These are phyloP conservation scores for Blastobotrys serpentis DNA, from an alignment of 1,139 yeast genomes.

Conservation along the genomic window DNA sequence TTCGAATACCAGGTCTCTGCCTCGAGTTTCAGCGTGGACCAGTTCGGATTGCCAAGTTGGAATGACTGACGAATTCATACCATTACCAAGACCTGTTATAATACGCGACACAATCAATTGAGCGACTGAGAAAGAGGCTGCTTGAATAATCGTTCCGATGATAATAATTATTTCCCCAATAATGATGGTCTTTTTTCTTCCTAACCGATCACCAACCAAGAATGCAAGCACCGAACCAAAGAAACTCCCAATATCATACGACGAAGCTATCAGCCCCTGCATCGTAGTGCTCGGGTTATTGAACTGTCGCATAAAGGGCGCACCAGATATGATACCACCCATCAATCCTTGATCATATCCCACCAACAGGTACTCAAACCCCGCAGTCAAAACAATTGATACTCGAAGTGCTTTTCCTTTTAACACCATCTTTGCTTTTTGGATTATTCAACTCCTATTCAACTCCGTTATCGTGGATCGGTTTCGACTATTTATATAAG, in stretches of 20 bases:
- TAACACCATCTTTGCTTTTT: conserved; percentile 2
- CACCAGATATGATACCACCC: conserved; percentile 29
- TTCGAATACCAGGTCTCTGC: conserved; percentile 28
- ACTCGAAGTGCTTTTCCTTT: conserved; percentile 11
- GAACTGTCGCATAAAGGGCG: conserved; percentile 24
- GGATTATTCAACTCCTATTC: background rate
- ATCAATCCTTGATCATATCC: conserved; percentile 23
- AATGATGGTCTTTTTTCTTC: conserved; percentile 37
- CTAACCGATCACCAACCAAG: conserved; percentile 61
- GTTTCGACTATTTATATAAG: background rate
- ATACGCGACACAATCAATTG: conserved; percentile 57
- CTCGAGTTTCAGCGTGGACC: conserved; percentile 54
- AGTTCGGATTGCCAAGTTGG: conserved; percentile 58
- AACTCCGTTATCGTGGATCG: background rate
- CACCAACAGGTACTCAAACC: conserved; percentile 12
- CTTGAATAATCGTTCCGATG: conserved; percentile 48
- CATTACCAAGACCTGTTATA: conserved; percentile 56
- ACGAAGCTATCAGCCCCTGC: conserved; percentile 42
- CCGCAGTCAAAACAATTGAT: conserved; percentile 12
- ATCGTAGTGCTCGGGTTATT: conserved; percentile 23
- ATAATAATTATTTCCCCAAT: conserved; percentile 31
- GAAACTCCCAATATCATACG: conserved; percentile 82
- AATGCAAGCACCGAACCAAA: conserved; percentile 39
- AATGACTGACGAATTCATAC: conserved; percentile 58
- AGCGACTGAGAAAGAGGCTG: conserved; percentile 27